phyloP scores from a whole-genome alignment of 1,284 basidiomycete species.

The Ustilago esculenta region DNA sequence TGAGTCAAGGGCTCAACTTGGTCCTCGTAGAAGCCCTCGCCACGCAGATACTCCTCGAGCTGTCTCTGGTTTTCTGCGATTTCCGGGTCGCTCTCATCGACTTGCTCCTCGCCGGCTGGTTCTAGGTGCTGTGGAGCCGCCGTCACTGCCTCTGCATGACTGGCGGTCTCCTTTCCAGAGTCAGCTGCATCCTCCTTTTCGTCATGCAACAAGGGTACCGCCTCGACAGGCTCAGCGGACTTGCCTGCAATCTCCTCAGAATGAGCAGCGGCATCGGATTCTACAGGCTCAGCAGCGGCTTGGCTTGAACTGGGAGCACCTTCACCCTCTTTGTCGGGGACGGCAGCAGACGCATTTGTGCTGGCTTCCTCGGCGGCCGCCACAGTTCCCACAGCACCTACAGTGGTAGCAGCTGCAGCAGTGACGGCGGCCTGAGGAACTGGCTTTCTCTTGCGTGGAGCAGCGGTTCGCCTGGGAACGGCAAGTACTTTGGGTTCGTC shows the following conservation, averaged over 20 bases:
- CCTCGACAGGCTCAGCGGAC: conserved; percentile 1
- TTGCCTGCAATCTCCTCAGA: background rate
- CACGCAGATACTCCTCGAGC: conserved; percentile 50
- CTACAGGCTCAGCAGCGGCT: background rate
- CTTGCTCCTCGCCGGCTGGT: conserved; percentile 5
- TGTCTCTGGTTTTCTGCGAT: conserved; percentile 46
- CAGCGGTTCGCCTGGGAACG: conserved; percentile 55
- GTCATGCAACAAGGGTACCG: background rate
- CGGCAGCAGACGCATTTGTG: background rate
- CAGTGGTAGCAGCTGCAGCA: conserved; percentile 9
- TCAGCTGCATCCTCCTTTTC: background rate
- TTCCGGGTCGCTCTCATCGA: conserved; percentile 36
- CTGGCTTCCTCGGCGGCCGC: conserved; percentile 10
- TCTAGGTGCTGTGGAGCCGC: background rate
- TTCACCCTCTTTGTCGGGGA: background rate
- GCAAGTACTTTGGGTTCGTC: conserved; percentile 51
- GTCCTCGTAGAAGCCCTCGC: conserved; percentile 46
- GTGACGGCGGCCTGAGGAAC: conserved; percentile 18
- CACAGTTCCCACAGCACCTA: background rate
- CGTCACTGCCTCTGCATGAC: background rate
- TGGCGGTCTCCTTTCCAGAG: background rate
- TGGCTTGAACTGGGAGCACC: no score
- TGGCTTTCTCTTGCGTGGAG: conserved; percentile 50
- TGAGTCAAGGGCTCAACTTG: conserved; percentile 1
- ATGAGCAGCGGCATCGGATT: background rate